Conservation (phyloP, 352 stramenopile species). For the Blastocystis sp. region DNA sequence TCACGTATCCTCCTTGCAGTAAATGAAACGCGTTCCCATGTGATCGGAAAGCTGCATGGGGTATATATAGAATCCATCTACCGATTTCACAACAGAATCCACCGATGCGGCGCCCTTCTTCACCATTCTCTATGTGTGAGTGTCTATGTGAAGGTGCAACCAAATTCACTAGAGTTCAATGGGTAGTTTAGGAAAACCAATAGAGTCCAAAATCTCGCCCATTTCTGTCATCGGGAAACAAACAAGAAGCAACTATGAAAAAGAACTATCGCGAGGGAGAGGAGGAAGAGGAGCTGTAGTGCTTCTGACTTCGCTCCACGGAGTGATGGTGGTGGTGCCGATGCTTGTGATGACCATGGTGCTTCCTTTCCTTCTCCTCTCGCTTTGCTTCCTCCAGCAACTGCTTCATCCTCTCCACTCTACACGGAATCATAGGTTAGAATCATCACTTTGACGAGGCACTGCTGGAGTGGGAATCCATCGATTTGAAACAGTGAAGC, state of each 20-base stretch:
- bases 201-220: too few species aligned
- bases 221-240: too few species aligned
- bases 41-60: constrained; percentile 14
- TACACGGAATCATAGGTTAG: background rate
- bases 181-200: background rate
- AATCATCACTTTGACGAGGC: background rate
- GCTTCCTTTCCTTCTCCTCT: constrained; percentile 16
- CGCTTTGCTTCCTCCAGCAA: constrained; percentile 28
- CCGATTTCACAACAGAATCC: constrained; percentile 7
- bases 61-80: constrained; percentile 49
- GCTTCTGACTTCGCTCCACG: background rate
- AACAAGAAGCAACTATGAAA: too few species aligned
- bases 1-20: constrained; percentile 50
- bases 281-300: background rate
- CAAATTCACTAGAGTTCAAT: background rate
- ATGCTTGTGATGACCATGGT: background rate
- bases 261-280: background rate
- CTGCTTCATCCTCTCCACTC: constrained; percentile 65
- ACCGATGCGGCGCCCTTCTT: background rate
- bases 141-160: background rate
- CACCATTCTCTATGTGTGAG: background rate
- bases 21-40: constrained; percentile 31
- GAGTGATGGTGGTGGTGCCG: background rate
- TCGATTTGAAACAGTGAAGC: constrained; percentile 2
- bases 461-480: background rate